Percentiles rank a stretch among this genome's conserved stretches.
Conservation (phyloP, 805 yeast species). For the Wickerhamiella australiensis region DNA sequence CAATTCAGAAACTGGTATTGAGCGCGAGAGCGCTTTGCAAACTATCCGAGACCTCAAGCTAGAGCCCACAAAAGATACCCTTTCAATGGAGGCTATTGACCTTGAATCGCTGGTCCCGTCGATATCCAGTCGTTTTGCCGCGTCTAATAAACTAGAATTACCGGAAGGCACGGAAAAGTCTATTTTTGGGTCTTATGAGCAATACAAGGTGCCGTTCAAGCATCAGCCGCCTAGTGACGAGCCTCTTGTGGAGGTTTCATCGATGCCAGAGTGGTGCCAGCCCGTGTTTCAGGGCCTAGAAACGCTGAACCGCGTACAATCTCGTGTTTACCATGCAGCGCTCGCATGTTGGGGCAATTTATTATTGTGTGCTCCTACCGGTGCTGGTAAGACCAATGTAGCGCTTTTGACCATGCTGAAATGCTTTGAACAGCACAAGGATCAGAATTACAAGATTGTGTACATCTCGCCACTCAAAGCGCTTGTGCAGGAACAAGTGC, state of each 20-base stretch:
- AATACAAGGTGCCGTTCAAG: constrained; percentile 79
- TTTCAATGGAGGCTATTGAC: constrained; percentile 26
- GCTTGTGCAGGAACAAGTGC: constrained; percentile 84
- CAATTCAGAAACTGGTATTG: constrained; percentile 29
- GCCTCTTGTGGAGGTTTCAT: constrained; percentile 41
- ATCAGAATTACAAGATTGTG: constrained; percentile 59
- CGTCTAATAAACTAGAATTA: constrained; percentile 52
- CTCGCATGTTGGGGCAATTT: constrained; percentile 59
- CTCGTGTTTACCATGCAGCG: constrained; percentile 69
- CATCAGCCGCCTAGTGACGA: constrained; percentile 27
- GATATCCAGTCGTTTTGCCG: constrained; percentile 58
- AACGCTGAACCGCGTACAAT: constrained; percentile 70
- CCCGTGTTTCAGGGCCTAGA: constrained; percentile 56
- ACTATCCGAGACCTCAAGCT: constrained; percentile 14
- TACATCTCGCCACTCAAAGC: constrained; percentile 93
- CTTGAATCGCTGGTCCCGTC: constrained; percentile 60
- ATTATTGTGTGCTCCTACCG: constrained; percentile 92
- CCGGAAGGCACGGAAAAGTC: constrained; percentile 80
- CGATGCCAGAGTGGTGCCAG: constrained; percentile 74
- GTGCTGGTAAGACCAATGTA: constrained; percentile 96
- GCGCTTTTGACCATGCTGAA: constrained; percentile 76
- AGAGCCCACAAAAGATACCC: constrained; percentile 20
- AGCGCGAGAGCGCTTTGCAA: constrained; percentile 29
- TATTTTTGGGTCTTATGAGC: constrained; percentile 64
- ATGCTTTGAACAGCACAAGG: constrained; percentile 39